Evolutionary conservation across 768 basidiomycete species (phyloP).

Genomic region (Panaeolus cyanescens): DNA sequence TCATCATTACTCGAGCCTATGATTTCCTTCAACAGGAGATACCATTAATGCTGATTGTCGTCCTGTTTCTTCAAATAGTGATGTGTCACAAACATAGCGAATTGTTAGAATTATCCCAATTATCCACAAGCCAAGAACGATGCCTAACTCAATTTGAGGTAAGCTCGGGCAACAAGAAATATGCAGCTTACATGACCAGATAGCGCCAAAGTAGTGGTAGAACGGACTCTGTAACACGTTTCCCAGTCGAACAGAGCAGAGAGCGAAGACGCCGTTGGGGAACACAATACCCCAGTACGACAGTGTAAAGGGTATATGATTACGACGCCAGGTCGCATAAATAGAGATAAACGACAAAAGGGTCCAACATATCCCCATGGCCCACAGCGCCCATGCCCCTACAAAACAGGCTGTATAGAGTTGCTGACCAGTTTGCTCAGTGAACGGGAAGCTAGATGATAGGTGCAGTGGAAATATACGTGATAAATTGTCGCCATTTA

Average conservation of each 20-base stretch:
- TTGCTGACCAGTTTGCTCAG: slow-evolving; percentile 25
- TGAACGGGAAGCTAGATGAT: slow-evolving; percentile 34
- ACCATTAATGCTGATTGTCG: not conserved
- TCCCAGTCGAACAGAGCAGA: slow-evolving; percentile 45
- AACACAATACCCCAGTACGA: slow-evolving; percentile 69
- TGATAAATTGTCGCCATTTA: slow-evolving; percentile 49
- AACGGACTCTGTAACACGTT: slow-evolving; percentile 48
- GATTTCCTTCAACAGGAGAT: not conserved
- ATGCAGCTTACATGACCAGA: slow-evolving; percentile 46
- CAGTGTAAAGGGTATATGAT: slow-evolving; percentile 49
- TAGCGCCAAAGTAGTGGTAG: slow-evolving; percentile 54
- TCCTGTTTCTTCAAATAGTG: slow-evolving; percentile 12
- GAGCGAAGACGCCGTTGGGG: slow-evolving; percentile 46
- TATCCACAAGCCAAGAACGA: slow-evolving; percentile 17
- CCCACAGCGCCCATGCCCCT: slow-evolving; percentile 54
- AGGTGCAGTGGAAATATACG: slow-evolving; percentile 33
- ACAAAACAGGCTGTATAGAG: slow-evolving; percentile 46
- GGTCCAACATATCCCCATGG: slow-evolving; percentile 58
- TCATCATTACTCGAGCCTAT: not conserved
- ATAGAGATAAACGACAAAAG: slow-evolving; percentile 52
- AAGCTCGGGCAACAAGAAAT: not conserved
- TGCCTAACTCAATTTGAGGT: not conserved
- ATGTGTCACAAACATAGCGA: slow-evolving; percentile 14
- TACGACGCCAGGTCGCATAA: slow-evolving; percentile 36
- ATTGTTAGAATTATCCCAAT: slow-evolving; percentile 10